These are phyloP conservation scores for Schizopora paradoxa DNA, from an alignment of 1,284 basidiomycete species.

Conservation along the genomic window DNA sequence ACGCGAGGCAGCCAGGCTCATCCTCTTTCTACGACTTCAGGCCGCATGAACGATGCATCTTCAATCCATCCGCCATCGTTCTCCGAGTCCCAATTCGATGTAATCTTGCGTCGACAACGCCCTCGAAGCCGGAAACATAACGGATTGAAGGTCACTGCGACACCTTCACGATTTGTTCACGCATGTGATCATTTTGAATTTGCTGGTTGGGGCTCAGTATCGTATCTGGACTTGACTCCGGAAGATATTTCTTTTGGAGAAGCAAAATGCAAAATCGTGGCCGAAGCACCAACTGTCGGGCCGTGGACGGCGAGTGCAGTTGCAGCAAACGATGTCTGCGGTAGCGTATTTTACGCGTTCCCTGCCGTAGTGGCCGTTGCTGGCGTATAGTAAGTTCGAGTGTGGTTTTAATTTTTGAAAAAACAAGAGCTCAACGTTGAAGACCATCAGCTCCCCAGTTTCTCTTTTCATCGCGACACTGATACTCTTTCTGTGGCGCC, in stretches of 20 bases:
- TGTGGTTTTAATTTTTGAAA: conserved; percentile 21
- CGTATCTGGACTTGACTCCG: conserved; percentile 37
- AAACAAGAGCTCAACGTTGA: conserved; percentile 1
- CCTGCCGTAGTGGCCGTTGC: conserved; percentile 57
- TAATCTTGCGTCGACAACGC: conserved; percentile 54
- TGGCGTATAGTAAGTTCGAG: conserved; percentile 54
- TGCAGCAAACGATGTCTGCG: conserved; percentile 63
- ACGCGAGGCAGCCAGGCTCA: too few species aligned
- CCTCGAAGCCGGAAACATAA: conserved; percentile 39
- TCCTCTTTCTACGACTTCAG: too few species aligned
- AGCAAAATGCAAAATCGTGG: conserved; percentile 29
- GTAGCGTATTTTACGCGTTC: conserved; percentile 66
- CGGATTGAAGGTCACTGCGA: conserved; percentile 38
- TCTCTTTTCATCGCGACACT: conserved; percentile 56
- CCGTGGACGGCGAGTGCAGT: conserved; percentile 55
- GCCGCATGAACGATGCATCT: too few species aligned
- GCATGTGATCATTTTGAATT: conserved; percentile 62
- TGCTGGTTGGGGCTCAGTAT: conserved; percentile 57
- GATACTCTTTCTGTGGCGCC: conserved; percentile 61
- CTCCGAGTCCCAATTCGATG: conserved; percentile 43
- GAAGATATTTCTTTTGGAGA: conserved; percentile 33
- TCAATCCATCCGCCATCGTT: conserved; percentile 37
- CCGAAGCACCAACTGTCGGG: conserved; percentile 40
- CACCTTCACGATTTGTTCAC: conserved; percentile 57
- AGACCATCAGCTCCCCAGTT: conserved; percentile 51